phyloP scores from a whole-genome alignment of 2,329 filamentous ascomycete species.

The Paracoccidioides lutzii region DNA sequence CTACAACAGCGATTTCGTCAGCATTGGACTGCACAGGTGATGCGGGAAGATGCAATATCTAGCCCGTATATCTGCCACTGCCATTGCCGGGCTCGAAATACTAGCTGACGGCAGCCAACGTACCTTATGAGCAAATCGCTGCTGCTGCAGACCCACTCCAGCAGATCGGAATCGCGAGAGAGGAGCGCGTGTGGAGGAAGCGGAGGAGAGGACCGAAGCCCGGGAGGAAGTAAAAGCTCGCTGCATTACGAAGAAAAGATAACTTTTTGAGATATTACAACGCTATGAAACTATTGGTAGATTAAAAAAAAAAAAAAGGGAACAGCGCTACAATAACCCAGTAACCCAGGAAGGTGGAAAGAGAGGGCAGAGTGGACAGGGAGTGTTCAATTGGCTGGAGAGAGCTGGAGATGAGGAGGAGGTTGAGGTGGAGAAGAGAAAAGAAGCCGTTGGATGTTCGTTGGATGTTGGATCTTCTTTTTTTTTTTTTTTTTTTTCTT shows the following conservation, averaged over 20 bases:
- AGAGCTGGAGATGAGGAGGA: slow-evolving; percentile 19
- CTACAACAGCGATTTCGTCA: slow-evolving; percentile 36
- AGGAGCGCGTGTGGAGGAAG: slow-evolving; percentile 51
- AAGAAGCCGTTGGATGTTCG: slow-evolving; percentile 14
- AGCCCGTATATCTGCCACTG: background rate
- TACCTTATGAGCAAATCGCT: slow-evolving; percentile 97
- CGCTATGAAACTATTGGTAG: slow-evolving; percentile 12
- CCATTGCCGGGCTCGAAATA: background rate
- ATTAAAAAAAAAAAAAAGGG: slow-evolving; percentile 15
- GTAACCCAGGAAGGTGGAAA: slow-evolving; percentile 20
- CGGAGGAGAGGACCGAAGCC: slow-evolving; percentile 66
- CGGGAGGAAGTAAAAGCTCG: slow-evolving; percentile 77
- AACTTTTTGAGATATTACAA: slow-evolving; percentile 12
- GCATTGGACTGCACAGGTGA: slow-evolving; percentile 6
- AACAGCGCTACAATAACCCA: slow-evolving; percentile 20
- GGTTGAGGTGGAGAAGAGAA: slow-evolving; percentile 16
- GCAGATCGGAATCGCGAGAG: slow-evolving; percentile 52
- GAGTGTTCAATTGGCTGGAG: slow-evolving; percentile 19
- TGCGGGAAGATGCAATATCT: background rate
- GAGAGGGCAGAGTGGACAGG: slow-evolving; percentile 20
- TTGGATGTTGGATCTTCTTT: slow-evolving; percentile 6
- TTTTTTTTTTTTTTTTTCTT: background rate
- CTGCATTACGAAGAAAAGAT: slow-evolving; percentile 58
- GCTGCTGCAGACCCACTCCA: slow-evolving; percentile 65
- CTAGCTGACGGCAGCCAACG: slow-evolving; percentile 13